Evolutionary conservation across 129 eudicot species (phyloP), one percentile per base, ranked within the genome.

Genomic region (Helianthus tuberosus): DNA sequence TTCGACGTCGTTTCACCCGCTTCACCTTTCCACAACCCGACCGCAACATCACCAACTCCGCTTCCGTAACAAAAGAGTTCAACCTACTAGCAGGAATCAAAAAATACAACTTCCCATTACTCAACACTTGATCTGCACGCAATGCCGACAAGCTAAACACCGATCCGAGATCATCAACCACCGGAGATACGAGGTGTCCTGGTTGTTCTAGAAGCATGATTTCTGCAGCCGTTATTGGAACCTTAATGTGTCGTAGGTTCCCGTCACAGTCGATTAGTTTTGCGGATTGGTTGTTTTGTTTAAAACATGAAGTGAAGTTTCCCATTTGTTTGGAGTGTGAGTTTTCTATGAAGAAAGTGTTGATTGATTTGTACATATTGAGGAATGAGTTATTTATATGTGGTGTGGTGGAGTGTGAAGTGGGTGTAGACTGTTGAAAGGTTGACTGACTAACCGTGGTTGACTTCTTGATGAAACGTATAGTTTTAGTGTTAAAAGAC

Each of bases 181-280:
- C 69, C 66, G 80, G 76, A 11, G 84, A 81, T 13, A 88, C 41
- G 0, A 85, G 66, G 66, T 60, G 53, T 11, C 93, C 93, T 3
- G 89, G 93, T 16, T 84, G 77, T 52, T 87, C 86, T 2, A 64
- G 25, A 5, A 87, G 62, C 93, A 88, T 88, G 51, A 88, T 51
- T 75, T 88, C 89, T 0, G 86, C 93, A 0, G 82, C 89, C 16
- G 88, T 82, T 32, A 65, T 64, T 13, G 93, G 89, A 6, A 58
- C 27, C 32, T 74, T 71, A 1, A 88, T 6, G 0, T 20, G 15
- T 11, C 49, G 72, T 12, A 69, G 4, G 8, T 69, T 77, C 46
- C 86, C 87, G 6, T 74, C 13, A 10, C 68, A 64, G 52, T 85
- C 84, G 11, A 82, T 44, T 7, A 85, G 65, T 57, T 17, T 88